Evolutionary conservation across 108 stramenopile species (phyloP), one percentile per base, ranked within the genome.

Genomic region (Schizochytrium sp.): DNA sequence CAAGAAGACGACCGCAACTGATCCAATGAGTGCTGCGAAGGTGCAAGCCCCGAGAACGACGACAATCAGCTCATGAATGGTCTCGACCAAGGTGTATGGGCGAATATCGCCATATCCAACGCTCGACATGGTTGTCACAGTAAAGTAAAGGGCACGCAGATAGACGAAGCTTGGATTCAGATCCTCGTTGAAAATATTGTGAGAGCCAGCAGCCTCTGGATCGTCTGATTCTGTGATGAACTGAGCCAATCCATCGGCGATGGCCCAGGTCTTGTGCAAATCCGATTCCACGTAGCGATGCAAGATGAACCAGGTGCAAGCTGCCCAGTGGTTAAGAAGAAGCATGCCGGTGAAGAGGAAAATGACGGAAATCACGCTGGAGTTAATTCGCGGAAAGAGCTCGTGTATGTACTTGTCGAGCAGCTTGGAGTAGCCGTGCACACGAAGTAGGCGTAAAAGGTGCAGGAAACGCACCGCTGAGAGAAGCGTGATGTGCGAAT

Each of bases 291-390:
- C n/a, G 60, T 94, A 94, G 43, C 95, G 90, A 72, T 95, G 95
- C 43, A 95, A 90, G 47, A 92, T 90, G 90, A 95, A 95, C 93
- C 93, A 95, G 45, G 88, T 69, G 88, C 95, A 95, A 8, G 93
- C 92, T 28, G 83, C 58, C 92, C 93, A 92, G 92, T 95, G 95
- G 57, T 92, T 93, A 21, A 92, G 60, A 18, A 91, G 58, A 48
- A 88, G 44, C 72, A 93, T 94, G 87, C 88, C 92, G 48, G 91
- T 57, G 58, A 90, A 76, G 48, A 93, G 72, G 14, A 72, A 87
- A 10, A 72, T 19, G 18, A 94, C 60, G 5, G 91, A 90, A 18
- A 87, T 92, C 44, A 89, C 59, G 45, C 91, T 87, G 2, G 89
- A 72, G 60, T 88, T 88, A 57, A 93, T 89, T 44, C 93, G 45